Evolutionary conservation across 805 yeast genomes (phyloP).

Genomic region (Cyberlindnera euphorbiae): DNA sequence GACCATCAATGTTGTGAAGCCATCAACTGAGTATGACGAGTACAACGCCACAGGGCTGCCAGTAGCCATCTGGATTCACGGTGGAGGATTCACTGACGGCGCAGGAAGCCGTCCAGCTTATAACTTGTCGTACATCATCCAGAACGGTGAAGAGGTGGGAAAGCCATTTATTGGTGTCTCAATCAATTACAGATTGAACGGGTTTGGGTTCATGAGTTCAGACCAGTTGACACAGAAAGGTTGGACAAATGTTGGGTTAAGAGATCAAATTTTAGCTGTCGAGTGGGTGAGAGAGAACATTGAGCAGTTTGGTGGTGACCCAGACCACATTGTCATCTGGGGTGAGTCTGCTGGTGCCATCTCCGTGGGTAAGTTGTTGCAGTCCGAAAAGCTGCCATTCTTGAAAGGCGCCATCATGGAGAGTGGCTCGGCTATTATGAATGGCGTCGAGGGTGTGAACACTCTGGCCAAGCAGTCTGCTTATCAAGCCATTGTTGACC

Average conservation of each 20-base stretch:
- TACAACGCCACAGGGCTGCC: too few relatives aligned
- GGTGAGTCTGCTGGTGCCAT: conserved; percentile 37
- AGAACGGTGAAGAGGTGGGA: conserved; percentile 16
- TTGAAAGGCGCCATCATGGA: conserved; percentile 19
- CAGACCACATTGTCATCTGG: conserved; percentile 30
- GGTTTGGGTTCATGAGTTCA: conserved; percentile 32
- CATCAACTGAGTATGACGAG: conserved; percentile 13
- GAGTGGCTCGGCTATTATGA: conserved; percentile 11
- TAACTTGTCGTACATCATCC: conserved; percentile 17
- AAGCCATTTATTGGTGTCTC: conserved; percentile 30
- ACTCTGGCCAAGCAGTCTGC: conserved; percentile 1
- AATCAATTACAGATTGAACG: conserved; percentile 34
- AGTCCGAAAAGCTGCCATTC: conserved; percentile 8
- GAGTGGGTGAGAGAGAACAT: conserved; percentile 34
- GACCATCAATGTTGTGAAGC: conserved; percentile 26
- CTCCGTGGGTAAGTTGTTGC: conserved; percentile 14
- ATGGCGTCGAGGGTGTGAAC: conserved; percentile 5
- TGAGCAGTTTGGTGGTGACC: conserved; percentile 33
- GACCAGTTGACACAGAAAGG: conserved; percentile 22
- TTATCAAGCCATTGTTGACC: conserved; percentile 7
- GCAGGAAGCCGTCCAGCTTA: conserved; percentile 16
- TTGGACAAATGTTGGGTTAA: conserved; percentile 30
- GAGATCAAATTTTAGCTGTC: conserved; percentile 32
- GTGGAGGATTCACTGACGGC: conserved; percentile 32
- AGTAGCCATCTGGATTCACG: conserved; percentile 32